These are phyloP conservation scores for Saitozyma sp. DNA, from an alignment of 768 basidiomycete genomes.

Conservation along the genomic window DNA sequence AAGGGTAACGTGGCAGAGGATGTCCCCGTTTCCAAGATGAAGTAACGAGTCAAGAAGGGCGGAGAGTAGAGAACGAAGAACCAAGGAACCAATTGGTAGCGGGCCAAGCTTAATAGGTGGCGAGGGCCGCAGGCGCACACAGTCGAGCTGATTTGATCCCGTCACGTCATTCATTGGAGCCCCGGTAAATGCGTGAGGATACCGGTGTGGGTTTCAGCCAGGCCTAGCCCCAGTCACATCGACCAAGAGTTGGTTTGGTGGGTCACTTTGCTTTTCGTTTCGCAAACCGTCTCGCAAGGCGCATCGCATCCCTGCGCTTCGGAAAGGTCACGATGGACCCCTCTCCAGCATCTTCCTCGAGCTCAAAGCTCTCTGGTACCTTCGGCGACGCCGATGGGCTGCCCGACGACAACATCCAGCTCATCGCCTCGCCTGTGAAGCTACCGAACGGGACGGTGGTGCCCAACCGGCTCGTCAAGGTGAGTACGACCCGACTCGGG, in stretches of 20 bases:
- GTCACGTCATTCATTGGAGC: no score
- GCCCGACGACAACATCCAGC: neutral
- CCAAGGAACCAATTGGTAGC: no score
- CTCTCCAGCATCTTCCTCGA: neutral
- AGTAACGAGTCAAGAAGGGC: no score
- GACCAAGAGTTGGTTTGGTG: no score
- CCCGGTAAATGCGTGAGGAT: no score
- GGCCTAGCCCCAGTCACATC: no score
- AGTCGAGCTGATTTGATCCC: neutral
- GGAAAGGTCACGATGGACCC: neutral
- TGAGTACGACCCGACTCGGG: conserved; percentile 25
- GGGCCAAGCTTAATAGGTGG: neutral
- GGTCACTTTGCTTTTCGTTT: no score
- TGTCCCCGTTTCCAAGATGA: no score
- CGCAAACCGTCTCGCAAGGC: no score
- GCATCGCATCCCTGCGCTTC: neutral
- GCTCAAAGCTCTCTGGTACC: neutral
- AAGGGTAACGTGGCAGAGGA: no score
- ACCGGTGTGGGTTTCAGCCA: no score
- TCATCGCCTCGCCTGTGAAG: conserved; percentile 22
- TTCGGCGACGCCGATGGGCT: neutral
- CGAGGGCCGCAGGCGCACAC: neutral
- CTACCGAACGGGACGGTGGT: conserved; percentile 43
- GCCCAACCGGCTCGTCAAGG: conserved; percentile 59
- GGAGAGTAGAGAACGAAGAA: no score